A percentile compares a stretch with the other conserved stretches of the same genome.
Conservation (phyloP, 2,329 filamentous ascomycete species). For the Colletotrichum sp. region DNA sequence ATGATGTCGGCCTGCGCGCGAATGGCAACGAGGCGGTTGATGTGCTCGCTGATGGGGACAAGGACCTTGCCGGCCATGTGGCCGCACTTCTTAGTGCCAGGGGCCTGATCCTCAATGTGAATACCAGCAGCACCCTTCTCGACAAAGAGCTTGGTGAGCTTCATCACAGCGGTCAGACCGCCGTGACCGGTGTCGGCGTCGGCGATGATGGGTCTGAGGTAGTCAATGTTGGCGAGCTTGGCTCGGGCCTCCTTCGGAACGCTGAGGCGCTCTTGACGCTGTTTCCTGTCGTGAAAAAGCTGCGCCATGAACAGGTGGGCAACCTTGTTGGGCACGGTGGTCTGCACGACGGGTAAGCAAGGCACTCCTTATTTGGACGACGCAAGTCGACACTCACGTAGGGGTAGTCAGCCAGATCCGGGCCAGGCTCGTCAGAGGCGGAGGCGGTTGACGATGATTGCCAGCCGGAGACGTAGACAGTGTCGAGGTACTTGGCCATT, state of each 20-base stretch:
- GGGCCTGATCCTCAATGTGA: slow-evolving; percentile 98
- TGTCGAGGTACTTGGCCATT: slow-evolving; percentile 99
- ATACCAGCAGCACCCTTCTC: slow-evolving; percentile 97
- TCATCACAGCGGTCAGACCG: slow-evolving; percentile 98
- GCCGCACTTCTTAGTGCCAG: slow-evolving; percentile 98
- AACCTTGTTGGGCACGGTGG: slow-evolving; percentile 98
- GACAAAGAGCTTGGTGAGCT: slow-evolving; percentile 96
- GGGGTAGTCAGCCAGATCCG: slow-evolving; percentile 97
- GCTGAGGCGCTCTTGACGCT: slow-evolving; percentile 90
- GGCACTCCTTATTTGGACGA: background rate
- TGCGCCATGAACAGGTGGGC: slow-evolving; percentile 97
- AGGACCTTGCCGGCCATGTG: slow-evolving; percentile 99
- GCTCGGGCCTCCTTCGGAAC: slow-evolving; percentile 74
- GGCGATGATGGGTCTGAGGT: slow-evolving; percentile 92
- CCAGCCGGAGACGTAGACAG: slow-evolving; percentile 98
- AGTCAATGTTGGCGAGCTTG: slow-evolving; percentile 84
- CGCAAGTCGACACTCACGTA: slow-evolving; percentile 61
- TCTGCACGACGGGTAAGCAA: slow-evolving; percentile 53
- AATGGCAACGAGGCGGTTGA: slow-evolving; percentile 96
- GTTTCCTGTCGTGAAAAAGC: slow-evolving; percentile 99
- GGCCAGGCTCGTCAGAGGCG: slow-evolving; percentile 92
- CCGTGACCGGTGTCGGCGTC: slow-evolving; percentile 98
- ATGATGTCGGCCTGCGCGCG: slow-evolving; percentile 98
- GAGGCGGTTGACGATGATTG: slow-evolving; percentile 97
- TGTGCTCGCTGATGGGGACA: slow-evolving; percentile 96